Evolutionary conservation across 1,284 basidiomycete genomes (phyloP), one percentile per base, ranked within the genome.

Genomic region (Inonotus hispidus): DNA sequence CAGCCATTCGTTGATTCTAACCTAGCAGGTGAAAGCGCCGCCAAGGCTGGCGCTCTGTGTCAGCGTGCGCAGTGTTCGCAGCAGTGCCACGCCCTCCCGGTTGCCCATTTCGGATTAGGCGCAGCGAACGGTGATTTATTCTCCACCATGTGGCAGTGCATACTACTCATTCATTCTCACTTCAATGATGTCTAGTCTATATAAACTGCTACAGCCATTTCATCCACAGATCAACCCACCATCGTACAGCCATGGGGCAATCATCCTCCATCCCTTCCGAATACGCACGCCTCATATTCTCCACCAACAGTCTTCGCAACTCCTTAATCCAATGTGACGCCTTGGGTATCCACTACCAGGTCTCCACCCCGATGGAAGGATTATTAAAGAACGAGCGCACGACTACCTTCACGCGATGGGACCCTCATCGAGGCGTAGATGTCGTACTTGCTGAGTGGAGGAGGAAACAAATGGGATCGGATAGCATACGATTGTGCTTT

Each of bases 361-460:
- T 56, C 38, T 23, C 6, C n/a, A 56, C 55, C 10, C 39, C 38
- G n/a, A 46, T 16, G 11, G 55, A 56, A 21, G 32, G 37, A 2
- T n/a, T 32, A 32, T 39, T 32, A 46, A 41, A 41, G 27, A 41
- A 21, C 55, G 13, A 43, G 23, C 38, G 55, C n/a, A 23, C 19
- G n/a, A 46, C 41, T 11, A 45, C 11, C 8, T 11, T 56, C 13
- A 23, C 39, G 13, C 7, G 55, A 23, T 56, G 55, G 55, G 55
- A 43, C 19, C 38, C 43, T 19, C 25, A 21, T n/a, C 43, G 16
- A 21, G 21, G 43, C 38, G 21, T 27, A 37, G 41, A 46, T 21
- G 55, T 56, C 7, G 10, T 45, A 11, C n/a, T 56, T 19, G 55
- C 55, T 41, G 55, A 56, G 23, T 56, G 55, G 55, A 25, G 43